Percentiles rank a stretch among this genome's conserved stretches.
Evolutionary conservation across 176 grass and related monocot genomes (phyloP).

Genomic region (Pharus latifolius): DNA sequence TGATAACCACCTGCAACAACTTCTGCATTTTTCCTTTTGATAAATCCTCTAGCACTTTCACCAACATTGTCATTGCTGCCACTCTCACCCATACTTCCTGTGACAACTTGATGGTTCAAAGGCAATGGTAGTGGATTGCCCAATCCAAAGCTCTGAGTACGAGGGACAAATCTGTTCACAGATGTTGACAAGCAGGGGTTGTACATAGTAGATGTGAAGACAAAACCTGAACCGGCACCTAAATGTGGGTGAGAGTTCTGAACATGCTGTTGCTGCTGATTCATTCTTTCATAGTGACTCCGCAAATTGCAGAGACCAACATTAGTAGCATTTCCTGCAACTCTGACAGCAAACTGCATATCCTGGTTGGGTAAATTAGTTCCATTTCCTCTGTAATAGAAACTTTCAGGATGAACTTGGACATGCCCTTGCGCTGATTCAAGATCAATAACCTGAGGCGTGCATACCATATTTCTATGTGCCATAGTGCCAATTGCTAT

Average conservation of each 20-base stretch:
- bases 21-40: constrained; percentile 44
- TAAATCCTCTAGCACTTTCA: constrained; percentile 21
- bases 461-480: constrained; percentile 36
- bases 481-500: constrained; percentile 18
- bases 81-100: constrained; percentile 28
- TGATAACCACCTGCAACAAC: constrained; percentile 11
- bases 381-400: constrained; percentile 16
- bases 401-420: constrained; percentile 32
- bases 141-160: constrained; percentile 27
- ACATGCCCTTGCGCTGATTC: constrained; percentile 17
- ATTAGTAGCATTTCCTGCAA: constrained; percentile 26
- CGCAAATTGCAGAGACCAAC: constrained; percentile 15
- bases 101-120: constrained; percentile 26
- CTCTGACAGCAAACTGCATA: constrained; percentile 16
- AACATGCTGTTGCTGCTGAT: constrained; percentile 33
- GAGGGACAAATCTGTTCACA: constrained; percentile 23
- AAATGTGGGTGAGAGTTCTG: constrained; percentile 24
- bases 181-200: constrained; percentile 27
- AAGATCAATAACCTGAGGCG: constrained; percentile 23
- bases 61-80: constrained; percentile 29
- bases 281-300: constrained; percentile 13
- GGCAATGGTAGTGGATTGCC: constrained; percentile 10
- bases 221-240: constrained; percentile 11
- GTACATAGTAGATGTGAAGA: constrained; percentile 23
- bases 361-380: constrained; percentile 15